phyloP scores from a whole-genome alignment of 768 basidiomycete genomes.

The Collybiopsis confluens region DNA sequence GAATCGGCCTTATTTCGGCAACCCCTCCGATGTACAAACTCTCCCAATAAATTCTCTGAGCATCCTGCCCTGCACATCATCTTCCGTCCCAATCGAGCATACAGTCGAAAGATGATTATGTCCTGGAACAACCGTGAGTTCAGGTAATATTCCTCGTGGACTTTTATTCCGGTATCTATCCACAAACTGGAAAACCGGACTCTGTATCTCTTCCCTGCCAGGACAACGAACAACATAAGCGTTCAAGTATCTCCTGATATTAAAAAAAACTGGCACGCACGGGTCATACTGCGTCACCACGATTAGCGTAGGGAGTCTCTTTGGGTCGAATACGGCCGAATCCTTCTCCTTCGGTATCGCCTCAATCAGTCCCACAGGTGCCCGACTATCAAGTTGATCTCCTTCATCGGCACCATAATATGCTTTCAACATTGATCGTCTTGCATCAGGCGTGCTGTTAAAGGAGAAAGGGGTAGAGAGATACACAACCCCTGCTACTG shows the following conservation, averaged over 20 bases:
- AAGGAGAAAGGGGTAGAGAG: background rate
- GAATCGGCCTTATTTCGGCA: too few species aligned
- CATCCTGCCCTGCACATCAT: background rate
- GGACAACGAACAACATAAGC: too few species aligned
- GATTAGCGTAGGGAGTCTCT: background rate
- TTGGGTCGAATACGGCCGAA: background rate
- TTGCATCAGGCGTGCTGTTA: background rate
- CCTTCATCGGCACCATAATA: background rate
- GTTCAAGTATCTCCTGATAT: too few species aligned
- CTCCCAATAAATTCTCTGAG: background rate
- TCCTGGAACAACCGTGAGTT: background rate
- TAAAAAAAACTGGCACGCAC: too few species aligned
- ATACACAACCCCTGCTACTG: background rate
- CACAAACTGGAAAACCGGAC: background rate
- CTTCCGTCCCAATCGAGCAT: background rate
- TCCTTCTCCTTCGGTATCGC: background rate
- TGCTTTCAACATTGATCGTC: background rate
- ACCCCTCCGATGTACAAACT: background rate
- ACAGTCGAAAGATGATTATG: constrained; percentile 2
- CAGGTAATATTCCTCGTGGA: background rate
- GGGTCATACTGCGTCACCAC: constrained; percentile 1
- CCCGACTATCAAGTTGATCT: background rate
- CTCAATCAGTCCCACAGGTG: background rate
- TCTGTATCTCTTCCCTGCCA: background rate
- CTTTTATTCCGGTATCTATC: background rate